Base-by-base conservation (phyloP, 495 filamentous ascomycete genomes). In the Neurospora terricola region DNA sequence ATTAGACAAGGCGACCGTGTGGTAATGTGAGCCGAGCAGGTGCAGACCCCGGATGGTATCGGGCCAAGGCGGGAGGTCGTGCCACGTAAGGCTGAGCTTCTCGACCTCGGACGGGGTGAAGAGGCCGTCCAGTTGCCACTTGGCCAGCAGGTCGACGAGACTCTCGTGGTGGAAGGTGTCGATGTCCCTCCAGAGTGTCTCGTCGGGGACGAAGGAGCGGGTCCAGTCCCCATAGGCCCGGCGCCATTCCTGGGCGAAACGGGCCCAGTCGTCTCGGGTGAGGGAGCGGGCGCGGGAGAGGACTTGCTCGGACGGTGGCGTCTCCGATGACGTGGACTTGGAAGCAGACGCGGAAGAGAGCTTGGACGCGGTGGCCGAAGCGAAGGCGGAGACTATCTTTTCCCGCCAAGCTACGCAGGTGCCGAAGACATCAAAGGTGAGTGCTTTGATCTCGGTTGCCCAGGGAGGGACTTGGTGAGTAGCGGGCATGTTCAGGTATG, bases 341-440 rank as follows among this genome's bases (percentile, higher is more conserved):
- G 23, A 81, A 77, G 0, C 87, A 73, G 62, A 90, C 75, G n/a
- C 82, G 69, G 76, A 73, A 54, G 72, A 81, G 21, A 77, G 76
- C 74, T 86, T 85, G 81, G 80, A 78, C 71, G 72, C 73, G 21
- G 87, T 80, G 70, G 85, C 81, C 40, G 80, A 78, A 27, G 88
- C 82, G 21, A 94, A 82, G 38, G 86, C 86, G 16, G 82, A 77
- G 30, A 82, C 86, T 30, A 95, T 85, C 38, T 87, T 86, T 38
- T 80, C 82, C 70, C 91, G 87, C 90, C 91, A 93, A 82, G 92
- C 84, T 36, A 94, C 92, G 71, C 90, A 86, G 5, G 92, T 94
- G 74, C 93, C 93, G 82, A 95, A 95, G 76, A 91, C 84, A 77
- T 87, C 86, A 73, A 88, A 88, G 34, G 83, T 84, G n/a, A 88